Evolutionary conservation across 306 rosid species (phyloP), one percentile per base, ranked within the genome.

Genomic region (Trifolium fragiferum): DNA sequence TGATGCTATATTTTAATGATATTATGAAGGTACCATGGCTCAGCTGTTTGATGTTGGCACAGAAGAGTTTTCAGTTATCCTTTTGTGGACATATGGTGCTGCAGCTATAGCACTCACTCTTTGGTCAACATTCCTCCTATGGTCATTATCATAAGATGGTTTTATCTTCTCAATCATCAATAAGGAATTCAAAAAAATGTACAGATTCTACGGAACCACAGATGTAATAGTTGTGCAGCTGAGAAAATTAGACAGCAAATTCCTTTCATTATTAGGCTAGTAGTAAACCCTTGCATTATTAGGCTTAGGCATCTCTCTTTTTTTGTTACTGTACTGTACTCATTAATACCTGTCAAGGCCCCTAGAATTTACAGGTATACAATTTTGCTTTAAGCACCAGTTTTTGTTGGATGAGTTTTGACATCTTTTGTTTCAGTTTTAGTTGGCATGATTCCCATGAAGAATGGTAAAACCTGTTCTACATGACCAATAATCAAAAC

Each of bases 41-140:
- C 97, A 93, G 49, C 83, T 89, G 11, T 93, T 86, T 75, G 93
- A 87, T 2, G 96, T 86, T n/a, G 98, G 83, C 10, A 90, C 87
- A 66, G 98, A 91, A 51, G 98, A 93, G 81, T 84, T 84, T 66
- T 93, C 98, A 2, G 89, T 93, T 53, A 77, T 93, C 4, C 80
- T 87, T n/a, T 69, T 93, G 38, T 93, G 97, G 97, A 79, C 96
- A 4, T 93, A 93, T 74, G 21, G 84, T 61, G 80, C 79, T 19
- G 87, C 96, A 19, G 83, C 86, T 7, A 68, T 86, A n/a, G 75
- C 92, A 12, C 89, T 88, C 44, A 83, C 93, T 8, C 50, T 76
- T 70, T 89, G 97, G 92, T 87, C 91, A 32, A 87, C 98, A 13
- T 49, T 84, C 21, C 88, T 61, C 49, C 75, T 85, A 82, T 85